Evolutionary conservation across 129 eudicot genomes (phyloP), one percentile per base, ranked within the genome.

Genomic region (Centella asiatica): DNA sequence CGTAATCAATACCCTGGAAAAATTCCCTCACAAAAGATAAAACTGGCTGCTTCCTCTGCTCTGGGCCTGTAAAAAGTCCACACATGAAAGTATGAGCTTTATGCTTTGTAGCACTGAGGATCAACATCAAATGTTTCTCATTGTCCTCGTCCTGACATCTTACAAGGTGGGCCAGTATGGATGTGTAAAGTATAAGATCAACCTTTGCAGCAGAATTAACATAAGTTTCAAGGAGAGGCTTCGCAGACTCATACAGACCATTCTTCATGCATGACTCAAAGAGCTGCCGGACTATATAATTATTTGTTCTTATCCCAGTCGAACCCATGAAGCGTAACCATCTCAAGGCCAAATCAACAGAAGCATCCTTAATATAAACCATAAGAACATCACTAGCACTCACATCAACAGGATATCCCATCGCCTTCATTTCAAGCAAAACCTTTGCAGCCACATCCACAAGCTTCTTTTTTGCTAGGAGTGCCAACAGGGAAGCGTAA

Each of bases 201-300:
- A 87, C 99, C 50, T 82, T 93, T 5, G 89, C 99, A 52, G 92
- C 96, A 15, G 88, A 74, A 68, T 79, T 77, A 20, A 87, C 95
- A 54, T 87, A 93, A 36, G 93, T 87, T 76, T 93, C 95, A 29
- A 93, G 87, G n/a, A 93, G 95, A 46, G 95, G 96, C 75, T 87
- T 85, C 26, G 99, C 99, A 6, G 96, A 88, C 52, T 93, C 95
- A n/a, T 84, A 93, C 31, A 82, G 44, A 25, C 96, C 92, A 54
- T 58, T 84, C 70, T 93, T 93, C 99, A 93, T 87, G 84, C 99
- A 93, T n/a, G 99, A 87, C 76, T 93, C 99, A 36, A 93, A 93
- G 26, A 93, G 79, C 66, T 93, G 99, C 61, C 99, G 64, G 27
- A 93, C 75, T 9, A 93, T 93, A 70, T 87, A 93, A 72, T 85